Base-by-base conservation (phyloP, 2,329 filamentous ascomycete species). In the Fusarium tanahbumbuense region DNA sequence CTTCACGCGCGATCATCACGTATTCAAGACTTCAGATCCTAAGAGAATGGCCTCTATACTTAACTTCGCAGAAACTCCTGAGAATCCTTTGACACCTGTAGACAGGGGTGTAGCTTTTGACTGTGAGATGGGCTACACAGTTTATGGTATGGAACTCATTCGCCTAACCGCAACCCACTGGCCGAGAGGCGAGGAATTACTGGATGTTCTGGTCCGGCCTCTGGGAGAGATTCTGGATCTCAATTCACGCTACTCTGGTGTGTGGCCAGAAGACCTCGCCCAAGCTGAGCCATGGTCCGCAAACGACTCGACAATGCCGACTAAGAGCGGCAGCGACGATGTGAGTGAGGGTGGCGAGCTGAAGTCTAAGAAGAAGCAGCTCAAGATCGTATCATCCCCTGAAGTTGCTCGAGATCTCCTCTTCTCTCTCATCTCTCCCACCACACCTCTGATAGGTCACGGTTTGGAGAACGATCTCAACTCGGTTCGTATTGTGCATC, bases 121-220 rank as follows among this genome's bases (percentile, higher is more conserved):
- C 78, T 98, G 96, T 75, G 96, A 99, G 78, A 99, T 99, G 96
- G 93, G 93, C 7, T 98, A 97, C 77, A 99, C 97, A 0, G 92
- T 93, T 1, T 81, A 91, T 52, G 96, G 97, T 0, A 83, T 98
- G 70, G 96, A 99, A 78, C 86, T 99, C 20, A 91, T 98, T 60
- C 93, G 96, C 11, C 81, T 99, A 5, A 98, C 96, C 0, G 94
- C 93, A 8, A 91, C 95, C 6, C 89, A 91, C 12, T 99, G 96
- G 94, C 95, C 95, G 0, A 83, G 86, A 11, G 92, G 93, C 22
- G 87, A 90, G 55, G 86, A 87, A 55, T 80, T 99, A 0, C 82
- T 98, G 8, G 96, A 99, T 76, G 86, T 97, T 1, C 86, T 98
- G 0, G 94, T 98, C 10, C 87, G 90, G 47, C 95, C 95, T 0